Evolutionary conservation across 805 yeast species (phyloP), one percentile per base, ranked within the genome.

Genomic region (Schwanniomyces yamadae): DNA sequence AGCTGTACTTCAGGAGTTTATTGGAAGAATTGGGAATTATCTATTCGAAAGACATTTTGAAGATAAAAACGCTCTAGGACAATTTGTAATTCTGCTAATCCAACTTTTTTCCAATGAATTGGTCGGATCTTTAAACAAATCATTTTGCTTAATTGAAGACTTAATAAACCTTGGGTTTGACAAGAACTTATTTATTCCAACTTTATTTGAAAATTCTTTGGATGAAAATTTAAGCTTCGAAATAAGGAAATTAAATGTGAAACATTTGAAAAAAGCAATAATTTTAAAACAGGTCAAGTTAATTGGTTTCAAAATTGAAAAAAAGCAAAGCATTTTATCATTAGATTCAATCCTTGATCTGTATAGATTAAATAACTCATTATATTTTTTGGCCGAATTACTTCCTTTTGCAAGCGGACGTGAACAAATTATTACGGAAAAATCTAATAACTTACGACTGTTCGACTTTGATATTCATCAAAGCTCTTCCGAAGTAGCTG

Each of bases 1-100:
- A 4, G 96, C 97, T 1, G 91, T 93, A 0, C 49, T 90, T 5
- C 97, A 90, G 52, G 98, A 90, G 50, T 68, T 84, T 11, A 54
- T 87, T 3, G 98, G 98, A 0, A 63, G 97, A 23, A 81, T 78
- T 52, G 85, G 85, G 1, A 60, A 59, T 9, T 21, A 38, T 20
- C 38, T 69, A 18, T 61, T 78, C 49, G 44, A 40, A 3, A 33
- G 45, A 4, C 39, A 30, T 33, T 33, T 22, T 34, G 14, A 33
- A 14, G 47, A 48, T 10, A 45, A 22, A 1, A 40, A 29, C 3
- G 27, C 29, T 1, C 34, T 59, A 11, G 66, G 73, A 7, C 48
- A 52, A 6, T 61, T 64, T 39, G 66, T 72, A 12, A 63, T 83
- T 24, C 53, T 55, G 11, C 51, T 86, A 2, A 73, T 88, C 23